phyloP scores from a whole-genome alignment of 768 basidiomycete species.

The Serendipita sp. region DNA sequence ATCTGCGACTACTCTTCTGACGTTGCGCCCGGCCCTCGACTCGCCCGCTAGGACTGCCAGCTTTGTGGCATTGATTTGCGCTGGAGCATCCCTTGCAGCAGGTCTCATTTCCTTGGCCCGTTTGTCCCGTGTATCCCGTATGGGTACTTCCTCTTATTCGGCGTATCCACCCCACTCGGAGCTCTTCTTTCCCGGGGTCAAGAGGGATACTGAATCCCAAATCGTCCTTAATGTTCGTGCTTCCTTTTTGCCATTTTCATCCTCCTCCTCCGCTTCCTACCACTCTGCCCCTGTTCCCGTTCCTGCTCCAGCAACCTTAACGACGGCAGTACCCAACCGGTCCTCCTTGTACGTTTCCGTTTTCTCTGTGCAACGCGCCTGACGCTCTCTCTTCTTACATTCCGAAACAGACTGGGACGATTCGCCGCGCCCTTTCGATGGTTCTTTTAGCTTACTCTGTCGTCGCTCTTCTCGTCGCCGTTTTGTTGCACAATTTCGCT shows the following conservation, averaged over 20 bases:
- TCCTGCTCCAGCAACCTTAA: neutral
- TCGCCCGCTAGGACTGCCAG: conserved; percentile 45
- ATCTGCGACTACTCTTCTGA: conserved; percentile 67
- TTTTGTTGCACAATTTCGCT: conserved; percentile 2
- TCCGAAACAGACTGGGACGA: conserved; percentile 41
- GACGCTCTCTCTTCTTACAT: conserved; percentile 24
- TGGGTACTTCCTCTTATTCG: conserved; percentile 41
- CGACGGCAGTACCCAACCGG: conserved; percentile 10
- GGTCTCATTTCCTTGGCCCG: conserved; percentile 55
- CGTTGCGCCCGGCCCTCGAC: conserved; percentile 53
- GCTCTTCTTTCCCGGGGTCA: conserved; percentile 29
- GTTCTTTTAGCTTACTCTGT: conserved; percentile 61
- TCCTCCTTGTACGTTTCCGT: neutral
- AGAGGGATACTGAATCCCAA: neutral
- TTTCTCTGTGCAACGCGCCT: conserved; percentile 5
- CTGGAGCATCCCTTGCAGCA: conserved; percentile 52
- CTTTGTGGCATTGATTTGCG: conserved; percentile 52
- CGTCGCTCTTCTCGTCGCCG: conserved; percentile 23
- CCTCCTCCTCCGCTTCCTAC: neutral
- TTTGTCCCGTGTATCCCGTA: neutral
- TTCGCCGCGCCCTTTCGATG: conserved; percentile 37
- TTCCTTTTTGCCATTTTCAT: neutral
- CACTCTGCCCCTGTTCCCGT: neutral
- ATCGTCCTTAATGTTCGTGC: conserved; percentile 3
- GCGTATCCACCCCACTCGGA: conserved; percentile 31